Base-by-base conservation (phyloP, 768 basidiomycete species). In the Guyanaporus albipodus region DNA sequence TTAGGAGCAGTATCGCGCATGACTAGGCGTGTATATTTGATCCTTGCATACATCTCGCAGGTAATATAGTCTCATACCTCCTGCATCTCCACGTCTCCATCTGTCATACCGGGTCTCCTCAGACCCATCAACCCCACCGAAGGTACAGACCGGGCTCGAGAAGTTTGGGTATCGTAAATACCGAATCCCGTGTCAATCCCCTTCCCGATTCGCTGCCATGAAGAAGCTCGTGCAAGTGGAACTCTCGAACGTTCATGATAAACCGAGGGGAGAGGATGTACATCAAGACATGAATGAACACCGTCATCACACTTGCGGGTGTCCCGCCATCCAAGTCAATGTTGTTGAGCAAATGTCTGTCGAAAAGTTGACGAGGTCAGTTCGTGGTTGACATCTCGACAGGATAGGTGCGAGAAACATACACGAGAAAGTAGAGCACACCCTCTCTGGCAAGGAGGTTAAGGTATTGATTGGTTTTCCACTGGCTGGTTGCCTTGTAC, bases 261-360 rank as follows among this genome's bases (percentile, higher is more conserved):
- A 59, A 61, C 9, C 58, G 58, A 17, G 59, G 52, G 3, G 58
- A 28, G 37, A 59, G 36, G 12, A 29, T 12, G n/a, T 26, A 54
- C 29, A 56, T 21, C 12, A 38, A 4, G 32, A 44, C 14, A 33
- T 12, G n/a, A 10, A 26, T 4, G 22, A 50, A 0, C 15, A 3
- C 1, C 34, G 28, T 22, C 33, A 42, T 11, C 8, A 45, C 24
- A 4, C 1, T n/a, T 17, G 24, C 55, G 4, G 17, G 0, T 4
- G 1, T 7, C 2, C 4, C 14, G 21, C 34, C 7, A 4, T 46
- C 46, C 18, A 61, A 49, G 17, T 49, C 4, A 38, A 59, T 10
- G 6, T 42, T 46, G 21, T 55, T 44, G 2, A 58, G 28, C 18
- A 61, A 0, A 10, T 55, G 47, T n/a, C 58, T 61, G 28, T 24